Evolutionary conservation across 2,329 filamentous ascomycete species (phyloP).

Genomic region (Rasamsonia emersonii): DNA sequence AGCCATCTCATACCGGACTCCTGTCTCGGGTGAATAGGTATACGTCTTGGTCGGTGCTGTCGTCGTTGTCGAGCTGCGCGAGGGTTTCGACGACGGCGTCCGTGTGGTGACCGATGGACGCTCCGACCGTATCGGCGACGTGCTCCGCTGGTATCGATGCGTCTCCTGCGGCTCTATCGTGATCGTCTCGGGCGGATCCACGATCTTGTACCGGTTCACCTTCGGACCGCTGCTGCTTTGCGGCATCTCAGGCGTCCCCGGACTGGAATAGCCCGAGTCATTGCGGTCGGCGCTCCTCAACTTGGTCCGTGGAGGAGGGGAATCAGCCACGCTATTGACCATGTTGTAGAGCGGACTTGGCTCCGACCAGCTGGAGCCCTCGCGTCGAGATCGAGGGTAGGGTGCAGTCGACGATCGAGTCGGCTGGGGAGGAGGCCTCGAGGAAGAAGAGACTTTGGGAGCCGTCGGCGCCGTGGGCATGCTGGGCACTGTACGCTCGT

Average conservation of each 20-base stretch:
- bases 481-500: constrained; percentile 22
- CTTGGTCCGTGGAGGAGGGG: constrained; percentile 24
- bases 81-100: no score
- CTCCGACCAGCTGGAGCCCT: constrained; percentile 41
- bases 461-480: constrained; percentile 26
- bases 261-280: constrained; percentile 40
- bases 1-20: constrained; percentile 16
- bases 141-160: constrained; percentile 18
- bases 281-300: constrained; percentile 26
- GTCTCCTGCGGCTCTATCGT: constrained; percentile 18
- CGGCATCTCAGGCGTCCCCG: constrained; percentile 34
- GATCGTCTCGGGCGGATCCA: constrained; percentile 19
- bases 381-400: constrained; percentile 21
- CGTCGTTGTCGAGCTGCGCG: constrained; percentile 6
- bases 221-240: constrained; percentile 25
- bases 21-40: constrained; percentile 15
- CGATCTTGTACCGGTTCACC: constrained; percentile 24
- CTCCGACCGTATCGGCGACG: constrained; percentile 21
- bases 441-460: constrained; percentile 19
- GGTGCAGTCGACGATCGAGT: constrained; percentile 24
- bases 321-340: constrained; percentile 4
- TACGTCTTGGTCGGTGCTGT: constrained; percentile 19
- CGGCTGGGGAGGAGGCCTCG: constrained; percentile 22
- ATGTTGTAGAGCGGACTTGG: constrained; percentile 6
- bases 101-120: constrained; percentile 10